Evolutionary conservation across 371 early-diverging fungal genomes (phyloP).

Genomic region (Neoconidiobolus thromboides): DNA sequence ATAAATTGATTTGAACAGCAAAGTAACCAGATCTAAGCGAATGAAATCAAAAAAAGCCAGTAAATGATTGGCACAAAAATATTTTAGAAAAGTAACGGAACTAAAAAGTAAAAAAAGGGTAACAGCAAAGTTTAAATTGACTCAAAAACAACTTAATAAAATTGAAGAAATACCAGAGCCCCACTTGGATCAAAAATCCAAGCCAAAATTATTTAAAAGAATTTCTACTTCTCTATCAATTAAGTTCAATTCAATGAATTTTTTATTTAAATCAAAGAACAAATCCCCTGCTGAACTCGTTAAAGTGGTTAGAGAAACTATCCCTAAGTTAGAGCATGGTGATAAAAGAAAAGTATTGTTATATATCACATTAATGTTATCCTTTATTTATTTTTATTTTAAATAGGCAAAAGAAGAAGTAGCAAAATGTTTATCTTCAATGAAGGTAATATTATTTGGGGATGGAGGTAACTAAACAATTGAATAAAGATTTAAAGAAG

Average conservation of each 20-base stretch:
- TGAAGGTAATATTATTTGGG: conserved; percentile 85
- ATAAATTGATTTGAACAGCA: too few species aligned
- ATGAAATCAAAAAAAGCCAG: too few species aligned
- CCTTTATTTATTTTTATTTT: conserved; percentile 4
- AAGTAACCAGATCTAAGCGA: too few species aligned
- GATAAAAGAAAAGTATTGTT: conserved; percentile 35
- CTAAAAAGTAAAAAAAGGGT: too few species aligned
- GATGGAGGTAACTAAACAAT: conserved; percentile 44
- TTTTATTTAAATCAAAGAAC: conserved; percentile 73
- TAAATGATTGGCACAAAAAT: too few species aligned
- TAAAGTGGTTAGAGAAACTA: conserved; percentile 60
- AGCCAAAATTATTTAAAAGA: too few species aligned
- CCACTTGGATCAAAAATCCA: too few species aligned
- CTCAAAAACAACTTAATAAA: too few species aligned
- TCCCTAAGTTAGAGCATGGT: conserved; percentile 40
- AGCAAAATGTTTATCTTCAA: conserved; percentile 69
- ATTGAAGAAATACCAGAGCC: too few species aligned
- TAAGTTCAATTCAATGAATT: conserved; percentile 32
- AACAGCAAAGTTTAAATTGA: too few species aligned
- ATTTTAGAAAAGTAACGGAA: too few species aligned
- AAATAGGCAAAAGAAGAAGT: conserved; percentile 84
- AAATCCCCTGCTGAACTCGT: conserved; percentile 82
- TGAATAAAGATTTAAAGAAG: not conserved
- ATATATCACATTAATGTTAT: not conserved
- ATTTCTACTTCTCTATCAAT: too few species aligned